Percentiles rank a stretch among this genome's conserved stretches.
Evolutionary conservation across 305 asterid genomes (phyloP).

Genomic region (Rubia balearica): DNA sequence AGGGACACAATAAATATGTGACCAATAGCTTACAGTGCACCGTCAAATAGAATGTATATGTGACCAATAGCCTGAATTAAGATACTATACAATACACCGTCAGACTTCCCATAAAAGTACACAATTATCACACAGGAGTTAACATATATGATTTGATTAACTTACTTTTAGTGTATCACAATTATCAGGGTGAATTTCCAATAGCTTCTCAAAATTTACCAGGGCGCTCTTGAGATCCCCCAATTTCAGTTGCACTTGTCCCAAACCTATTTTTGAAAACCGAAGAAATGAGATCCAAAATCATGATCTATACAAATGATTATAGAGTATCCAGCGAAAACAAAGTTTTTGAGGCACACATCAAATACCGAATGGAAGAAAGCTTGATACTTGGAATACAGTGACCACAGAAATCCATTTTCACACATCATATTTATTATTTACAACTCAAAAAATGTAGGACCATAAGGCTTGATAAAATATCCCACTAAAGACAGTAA

Average conservation of each 20-base stretch:
- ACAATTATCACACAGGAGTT: background rate
- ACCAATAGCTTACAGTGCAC: no score
- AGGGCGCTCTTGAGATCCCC: slow-evolving; percentile 90
- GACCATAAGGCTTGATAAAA: background rate
- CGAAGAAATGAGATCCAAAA: background rate
- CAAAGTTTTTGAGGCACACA: background rate
- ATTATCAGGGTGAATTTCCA: slow-evolving; percentile 93
- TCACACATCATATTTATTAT: background rate
- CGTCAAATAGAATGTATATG: slow-evolving; percentile 68
- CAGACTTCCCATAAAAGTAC: slow-evolving; percentile 8
- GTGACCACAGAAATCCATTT: background rate
- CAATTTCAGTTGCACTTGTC: slow-evolving; percentile 94
- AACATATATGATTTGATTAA: slow-evolving; percentile 15
- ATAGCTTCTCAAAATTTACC: slow-evolving; percentile 84
- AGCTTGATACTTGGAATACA: background rate
- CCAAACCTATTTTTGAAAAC: slow-evolving; percentile 57
- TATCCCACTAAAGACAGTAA: background rate
- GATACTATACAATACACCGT: slow-evolving; percentile 18
- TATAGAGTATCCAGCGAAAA: background rate
- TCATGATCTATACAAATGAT: background rate
- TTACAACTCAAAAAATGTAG: background rate
- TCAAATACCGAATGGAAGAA: background rate
- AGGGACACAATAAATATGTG: no score
- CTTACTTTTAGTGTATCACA: slow-evolving; percentile 85
- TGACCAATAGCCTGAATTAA: slow-evolving; percentile 73